Evolutionary conservation across 208 protist genomes (phyloP), one percentile per base, ranked within the genome.

Genomic region (Leptomonas seymouri): DNA sequence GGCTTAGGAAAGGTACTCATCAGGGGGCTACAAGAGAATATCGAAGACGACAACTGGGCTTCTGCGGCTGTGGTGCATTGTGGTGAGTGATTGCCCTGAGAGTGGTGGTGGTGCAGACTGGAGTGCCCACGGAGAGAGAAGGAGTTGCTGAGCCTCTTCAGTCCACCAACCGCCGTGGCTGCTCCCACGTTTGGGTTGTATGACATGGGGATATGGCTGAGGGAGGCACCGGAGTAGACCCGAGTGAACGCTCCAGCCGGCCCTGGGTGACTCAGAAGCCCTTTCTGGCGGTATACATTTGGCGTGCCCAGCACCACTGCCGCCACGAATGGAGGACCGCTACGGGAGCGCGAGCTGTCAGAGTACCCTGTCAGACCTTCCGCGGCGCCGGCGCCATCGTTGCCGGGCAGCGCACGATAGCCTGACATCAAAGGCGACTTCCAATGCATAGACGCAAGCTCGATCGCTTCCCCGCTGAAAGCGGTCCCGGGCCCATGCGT

Each of bases 261-360:
- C 0, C 42, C 42, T 9, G 20, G 14, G 21, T 9, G 31, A 2
- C 27, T 18, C 46, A 15, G 20, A 15, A 14, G 34, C 27, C 34
- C 49, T 39, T 50, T 76, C 21, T 53, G 54, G 18, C 63, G 71
- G 56, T 76, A 66, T 3, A 54, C 11, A 46, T 25, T 60, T 2
- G 71, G 71, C 30, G 71, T 76, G 48, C 71, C 63, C 44, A 76
- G 61, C 56, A 66, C 57, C 45, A 76, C 71, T 23, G 63, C 63
- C 34, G 63, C 71, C 12, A 70, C 27, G 18, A 70, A 41, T 25
- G 31, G 48, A 9, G 55, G 41, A 7, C 60, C 45, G 56, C 34
- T 9, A 3, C 48, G 39, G 11, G 31, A 20, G 45, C 55, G 62
- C 8, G 21, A 39, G 20, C 12, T 25, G 25, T 48, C 49, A 0